Evolutionary conservation across 2,329 filamentous ascomycete species (phyloP), one percentile per base, ranked within the genome.

Genomic region (Alternaria incomplexa): DNA sequence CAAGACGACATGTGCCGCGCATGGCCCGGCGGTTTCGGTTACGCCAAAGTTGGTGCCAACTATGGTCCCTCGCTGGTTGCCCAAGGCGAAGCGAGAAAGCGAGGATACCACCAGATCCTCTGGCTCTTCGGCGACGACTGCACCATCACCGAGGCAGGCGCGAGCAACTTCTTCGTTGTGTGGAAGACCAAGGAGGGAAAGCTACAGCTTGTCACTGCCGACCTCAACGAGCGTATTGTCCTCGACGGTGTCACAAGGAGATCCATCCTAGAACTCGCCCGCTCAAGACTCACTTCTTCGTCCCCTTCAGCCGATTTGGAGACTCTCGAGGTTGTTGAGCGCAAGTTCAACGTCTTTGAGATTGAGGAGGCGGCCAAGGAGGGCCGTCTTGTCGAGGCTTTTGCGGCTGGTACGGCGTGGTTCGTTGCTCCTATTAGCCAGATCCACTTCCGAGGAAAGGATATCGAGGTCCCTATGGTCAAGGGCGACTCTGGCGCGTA

Each of bases 11-110:
- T 90, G 84, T 89, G 97, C 61, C 90, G 94, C 68, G 93, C 94
- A 12, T 97, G 94, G 94, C 93, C 93, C 20, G 94, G 94, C 64
- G 94, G 95, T 10, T 97, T 96, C 79, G 94, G 94, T 1, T 94
- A 91, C 76, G 93, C 93, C 64, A 97, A 97, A 82, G 88, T 97
- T 32, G 94, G 94, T 58, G 94, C 94, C 64, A 97, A 97, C 84
- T 97, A 97, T 80, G 94, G 94, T 0, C 94, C 94, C 17, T 90
- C 88, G 20, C 85, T 97, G 57, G 85, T 93, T 57, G 92, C 93
- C 4, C 93, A 93, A 52, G 86, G 86, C 17, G 91, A 94, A 79
- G 94, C 94, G 4, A 84, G 89, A 59, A 83, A 83, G 11, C 82
- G 87, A 44, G 94, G 95, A 0, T 97, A 89, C 81, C 88, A 95